These are phyloP conservation scores for Paraphaeosphaeria sporulosa DNA, from an alignment of 2,329 filamentous ascomycete species.

Conservation along the genomic window DNA sequence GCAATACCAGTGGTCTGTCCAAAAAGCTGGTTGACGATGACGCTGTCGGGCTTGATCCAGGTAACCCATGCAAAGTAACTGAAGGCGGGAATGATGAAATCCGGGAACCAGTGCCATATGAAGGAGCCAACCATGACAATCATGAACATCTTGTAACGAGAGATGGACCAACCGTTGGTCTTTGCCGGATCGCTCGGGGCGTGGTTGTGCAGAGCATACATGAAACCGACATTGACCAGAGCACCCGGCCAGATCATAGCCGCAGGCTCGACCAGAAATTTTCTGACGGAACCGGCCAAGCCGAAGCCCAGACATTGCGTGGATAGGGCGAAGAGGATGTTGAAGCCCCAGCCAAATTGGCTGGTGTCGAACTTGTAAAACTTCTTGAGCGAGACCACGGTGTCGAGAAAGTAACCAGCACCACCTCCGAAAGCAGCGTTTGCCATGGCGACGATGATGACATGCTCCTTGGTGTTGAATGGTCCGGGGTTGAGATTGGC, in stretches of 20 bases:
- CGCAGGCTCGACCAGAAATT: constrained; percentile 34
- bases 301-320: constrained; percentile 32
- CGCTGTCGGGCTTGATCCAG: constrained; percentile 85
- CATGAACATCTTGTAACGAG: constrained; percentile 84
- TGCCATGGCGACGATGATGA: constrained; percentile 69
- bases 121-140: constrained; percentile 75
- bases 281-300: constrained; percentile 30
- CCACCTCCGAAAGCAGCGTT: constrained; percentile 57
- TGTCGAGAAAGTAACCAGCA: constrained; percentile 75
- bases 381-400: constrained; percentile 73
- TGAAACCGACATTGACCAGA: constrained; percentile 29
- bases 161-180: constrained; percentile 68
- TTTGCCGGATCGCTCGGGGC: constrained; percentile 20
- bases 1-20: constrained; percentile 73
- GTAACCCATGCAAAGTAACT: constrained; percentile 91
- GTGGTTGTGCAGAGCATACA: constrained; percentile 36
- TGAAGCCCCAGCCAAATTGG: constrained; percentile 54
- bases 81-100: constrained; percentile 80
- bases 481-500: constrained; percentile 66
- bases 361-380: constrained; percentile 65
- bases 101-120: constrained; percentile 84
- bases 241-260: constrained; percentile 36
- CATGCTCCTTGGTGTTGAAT: constrained; percentile 70
- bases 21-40: constrained; percentile 67
- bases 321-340: constrained; percentile 33